Conservation (phyloP, 2,329 filamentous ascomycete species). For the Nigrograna mackinnonii region DNA sequence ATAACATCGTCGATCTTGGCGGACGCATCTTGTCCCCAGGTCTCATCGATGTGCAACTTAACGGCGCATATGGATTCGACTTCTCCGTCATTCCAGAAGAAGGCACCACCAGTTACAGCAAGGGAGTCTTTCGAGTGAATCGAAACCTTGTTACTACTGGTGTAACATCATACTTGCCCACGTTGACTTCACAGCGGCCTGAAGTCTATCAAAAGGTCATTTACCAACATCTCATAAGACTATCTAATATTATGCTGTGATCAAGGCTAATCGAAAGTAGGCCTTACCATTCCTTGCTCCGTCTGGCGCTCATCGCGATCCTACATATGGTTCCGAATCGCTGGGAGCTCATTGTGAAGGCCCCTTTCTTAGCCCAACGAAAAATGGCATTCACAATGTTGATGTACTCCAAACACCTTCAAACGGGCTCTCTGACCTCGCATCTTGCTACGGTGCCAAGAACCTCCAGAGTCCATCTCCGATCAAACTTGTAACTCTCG, state of each 20-base stretch:
- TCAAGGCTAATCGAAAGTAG: constrained; percentile 30
- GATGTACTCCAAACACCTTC: constrained; percentile 69
- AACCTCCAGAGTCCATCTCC: constrained; percentile 60
- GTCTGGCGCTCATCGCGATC: constrained; percentile 62
- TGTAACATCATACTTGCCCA: constrained; percentile 86
- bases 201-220: constrained; percentile 81
- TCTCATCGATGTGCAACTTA: constrained; percentile 89
- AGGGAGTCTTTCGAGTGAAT: constrained; percentile 74
- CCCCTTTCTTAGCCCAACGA: constrained; percentile 79
- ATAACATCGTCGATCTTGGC: constrained; percentile 75
- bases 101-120: constrained; percentile 63
- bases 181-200: constrained; percentile 78
- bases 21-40: constrained; percentile 85
- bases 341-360: constrained; percentile 91
- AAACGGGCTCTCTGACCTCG: constrained; percentile 66
- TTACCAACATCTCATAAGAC: no score
- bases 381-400: constrained; percentile 84
- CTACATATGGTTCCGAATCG: constrained; percentile 77
- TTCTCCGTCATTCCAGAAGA: constrained; percentile 78
- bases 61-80: constrained; percentile 91
- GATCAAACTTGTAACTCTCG: constrained; percentile 83
- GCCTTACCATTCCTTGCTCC: constrained; percentile 78
- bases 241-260: no score
- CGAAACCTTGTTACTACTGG: constrained; percentile 73
- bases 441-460: constrained; percentile 70